A percentile compares a stretch with the other conserved stretches of the same genome.
These are phyloP conservation scores for Mortierella sp. DNA, from an alignment of 371 early-diverging fungal species.

Conservation along the genomic window DNA sequence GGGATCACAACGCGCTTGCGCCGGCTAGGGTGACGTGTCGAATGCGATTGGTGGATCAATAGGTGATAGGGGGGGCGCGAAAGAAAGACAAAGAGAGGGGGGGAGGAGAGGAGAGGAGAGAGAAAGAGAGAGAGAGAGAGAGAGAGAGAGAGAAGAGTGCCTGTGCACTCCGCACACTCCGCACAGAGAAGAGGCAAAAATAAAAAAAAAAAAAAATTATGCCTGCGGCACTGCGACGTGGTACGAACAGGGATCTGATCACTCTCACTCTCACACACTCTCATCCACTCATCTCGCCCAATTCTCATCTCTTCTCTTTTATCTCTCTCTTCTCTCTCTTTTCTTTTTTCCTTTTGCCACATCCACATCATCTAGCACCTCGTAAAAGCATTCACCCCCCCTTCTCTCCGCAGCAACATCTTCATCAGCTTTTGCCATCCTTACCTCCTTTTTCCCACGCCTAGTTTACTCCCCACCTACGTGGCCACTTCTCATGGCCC, in stretches of 20 bases:
- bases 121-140: too few relatives aligned
- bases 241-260: neutral
- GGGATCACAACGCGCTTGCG: too few relatives aligned
- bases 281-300: too few relatives aligned
- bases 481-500: slow-evolving; percentile 20
- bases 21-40: slow-evolving; percentile 30
- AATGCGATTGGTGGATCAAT: slow-evolving; percentile 18
- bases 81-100: too few relatives aligned
- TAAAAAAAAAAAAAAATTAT: too few relatives aligned
- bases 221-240: neutral
- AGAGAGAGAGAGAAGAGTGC: too few relatives aligned
- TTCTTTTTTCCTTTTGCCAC: slow-evolving; percentile 3
- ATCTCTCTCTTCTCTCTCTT: neutral
- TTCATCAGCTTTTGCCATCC: slow-evolving; percentile 7
- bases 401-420: too few relatives aligned
- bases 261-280: too few relatives aligned
- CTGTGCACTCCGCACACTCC: too few relatives aligned
- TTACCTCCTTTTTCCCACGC: neutral
- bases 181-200: too few relatives aligned
- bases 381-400: slow-evolving; percentile 3
- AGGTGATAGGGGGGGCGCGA: neutral
- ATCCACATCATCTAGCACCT: slow-evolving; percentile 6
- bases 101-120: too few relatives aligned
- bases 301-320: neutral
- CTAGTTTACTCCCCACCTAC: neutral